Base-by-base conservation (phyloP, 495 filamentous ascomycete genomes). In the Aspergillus leporis region DNA sequence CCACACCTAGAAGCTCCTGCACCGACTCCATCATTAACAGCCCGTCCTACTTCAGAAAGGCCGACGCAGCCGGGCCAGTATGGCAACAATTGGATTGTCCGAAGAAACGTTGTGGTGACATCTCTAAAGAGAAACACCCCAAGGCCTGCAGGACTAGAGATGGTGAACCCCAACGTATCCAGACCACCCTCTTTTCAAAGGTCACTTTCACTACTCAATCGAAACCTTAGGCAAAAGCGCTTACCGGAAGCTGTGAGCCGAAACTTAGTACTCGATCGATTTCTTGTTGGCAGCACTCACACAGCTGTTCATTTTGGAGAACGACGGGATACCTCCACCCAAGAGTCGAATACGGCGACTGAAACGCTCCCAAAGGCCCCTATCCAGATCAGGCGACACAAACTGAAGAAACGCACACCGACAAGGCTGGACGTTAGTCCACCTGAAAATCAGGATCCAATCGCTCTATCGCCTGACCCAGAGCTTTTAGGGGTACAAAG, bases 361-460 rank as follows among this genome's bases (percentile, higher is more conserved):
- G 46, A 54, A 46, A 43, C 10, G 38, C 40, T 19, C n/a, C 23
- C 56, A 12, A 59, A 47, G 7, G n/a, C 34, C 0, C 58, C 47
- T 21, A 13, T 18, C 7, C 61, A 45, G 19, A 25, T 51, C 34
- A 38, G 41, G 47, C 64, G 65, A n/a, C 65, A 51, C 52, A 69
- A 66, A 4, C 69, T 78, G 47, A 89, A 84, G 58, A 75, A 78
- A 54, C 66, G 71, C 3, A 69, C 63, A 0, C 87, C 87, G 25
- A 77, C 64, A n/a, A 77, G 75, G 9, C 41, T 90, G 18, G 79
- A 88, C 56, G 57, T 76, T 0, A 61, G 62, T 19, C 40, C 56
- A 5, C 62, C 75, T 43, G 63, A 71, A 3, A 53, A 65, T 31
- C 59, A 67, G 51, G 61, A 55, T 9, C 14, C 59, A 8, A 38